Base-by-base conservation (phyloP, 371 early-diverging fungal species). In the Syncephalis plumigaleata region DNA sequence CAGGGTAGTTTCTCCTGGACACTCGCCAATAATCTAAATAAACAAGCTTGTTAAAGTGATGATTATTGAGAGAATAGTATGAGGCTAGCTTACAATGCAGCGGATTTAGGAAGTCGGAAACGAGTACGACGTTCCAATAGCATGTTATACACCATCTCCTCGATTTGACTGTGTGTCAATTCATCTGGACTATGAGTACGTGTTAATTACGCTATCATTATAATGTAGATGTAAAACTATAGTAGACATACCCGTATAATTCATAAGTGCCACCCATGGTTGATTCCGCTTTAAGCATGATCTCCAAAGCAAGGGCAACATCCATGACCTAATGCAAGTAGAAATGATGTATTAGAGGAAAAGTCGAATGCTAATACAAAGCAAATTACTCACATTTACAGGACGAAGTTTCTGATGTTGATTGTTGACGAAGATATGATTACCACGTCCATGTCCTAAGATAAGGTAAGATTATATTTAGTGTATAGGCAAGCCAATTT, bases 211-310 rank as follows among this genome's bases (percentile, higher is more conserved):
- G n/a, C n/a, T n/a, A n/a, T n/a, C n/a, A n/a, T n/a, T n/a, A n/a
- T n/a, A n/a, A n/a, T n/a, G n/a, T n/a, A n/a, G n/a, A n/a, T n/a
- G n/a, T n/a, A n/a, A n/a, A n/a, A n/a, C n/a, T n/a, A n/a, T n/a
- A n/a, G n/a, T n/a, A n/a, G n/a, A 16, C 26, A 37, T 47, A 48
- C 31, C 92, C 91, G 56, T 75, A 87, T 36, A 96, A 75, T 65
- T 96, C 97, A 48, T 81, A 87, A 20, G 78, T 80, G 68, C 87
- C 78, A 44, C 91, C 93, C 23, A 71, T 69, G 7, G 83, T 76
- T 23, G 67, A 66, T 46, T 78, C 77, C 53, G 80, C 79, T 39
- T 73, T 67, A 52, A 77, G 60, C 65, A 90, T 76, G 46, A 68
- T 53, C 50, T 77, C 75, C 52, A 96, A 71, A 25, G 80, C 92